These are phyloP conservation scores for Daldinia sp. DNA, from an alignment of 2,329 filamentous ascomycete species.

Conservation along the genomic window DNA sequence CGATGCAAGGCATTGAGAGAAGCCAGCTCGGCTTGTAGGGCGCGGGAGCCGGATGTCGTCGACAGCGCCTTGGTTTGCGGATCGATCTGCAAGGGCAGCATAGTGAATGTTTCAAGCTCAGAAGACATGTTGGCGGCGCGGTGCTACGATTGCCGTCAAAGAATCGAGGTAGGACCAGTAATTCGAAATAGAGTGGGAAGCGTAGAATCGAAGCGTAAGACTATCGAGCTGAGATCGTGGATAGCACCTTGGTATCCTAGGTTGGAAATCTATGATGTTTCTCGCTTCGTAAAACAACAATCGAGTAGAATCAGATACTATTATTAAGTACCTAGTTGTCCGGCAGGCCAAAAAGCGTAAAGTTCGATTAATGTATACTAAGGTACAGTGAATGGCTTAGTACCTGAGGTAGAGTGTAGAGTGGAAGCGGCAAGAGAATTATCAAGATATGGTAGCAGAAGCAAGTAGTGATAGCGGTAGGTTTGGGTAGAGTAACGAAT, in stretches of 20 bases:
- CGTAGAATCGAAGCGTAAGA: neutral
- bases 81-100: conserved; percentile 85
- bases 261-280: too few relatives aligned
- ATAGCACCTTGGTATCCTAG: neutral
- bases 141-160: neutral
- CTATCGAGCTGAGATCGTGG: neutral
- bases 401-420: neutral
- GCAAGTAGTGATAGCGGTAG: neutral
- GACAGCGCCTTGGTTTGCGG: conserved; percentile 82
- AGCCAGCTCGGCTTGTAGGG: conserved; percentile 73
- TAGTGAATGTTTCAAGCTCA: conserved; percentile 69
- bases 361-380: neutral
- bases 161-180: neutral
- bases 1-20: conserved; percentile 85
- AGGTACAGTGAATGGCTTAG: neutral
- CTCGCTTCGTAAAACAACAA: too few relatives aligned
- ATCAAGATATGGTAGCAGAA: too few relatives aligned
- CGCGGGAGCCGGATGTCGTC: conserved; percentile 56
- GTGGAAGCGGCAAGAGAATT: neutral
- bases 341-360: too few relatives aligned
- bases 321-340: too few relatives aligned
- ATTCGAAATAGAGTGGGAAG: neutral
- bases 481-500: neutral
- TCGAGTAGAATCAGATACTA: too few relatives aligned
- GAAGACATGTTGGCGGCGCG: conserved; percentile 42